Conservation (phyloP, 163 green algal genomes). For the Scenedesmus sp. region DNA sequence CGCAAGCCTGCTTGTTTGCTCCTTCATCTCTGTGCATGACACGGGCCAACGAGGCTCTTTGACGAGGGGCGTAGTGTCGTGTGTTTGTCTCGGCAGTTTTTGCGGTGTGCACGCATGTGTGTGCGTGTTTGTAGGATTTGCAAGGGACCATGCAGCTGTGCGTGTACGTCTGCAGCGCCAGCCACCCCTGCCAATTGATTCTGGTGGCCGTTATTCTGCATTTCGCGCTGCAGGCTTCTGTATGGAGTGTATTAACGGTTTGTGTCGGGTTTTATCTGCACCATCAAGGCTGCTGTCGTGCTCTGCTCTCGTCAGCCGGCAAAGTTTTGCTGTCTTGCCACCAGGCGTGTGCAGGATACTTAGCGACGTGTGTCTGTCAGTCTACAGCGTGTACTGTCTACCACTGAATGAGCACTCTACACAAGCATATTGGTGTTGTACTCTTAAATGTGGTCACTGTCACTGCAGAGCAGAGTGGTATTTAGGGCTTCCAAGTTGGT, state of each 20-base stretch:
- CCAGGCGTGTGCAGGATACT: too few species aligned
- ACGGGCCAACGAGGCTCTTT: neutral
- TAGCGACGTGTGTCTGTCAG: too few species aligned
- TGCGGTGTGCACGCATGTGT: too few species aligned
- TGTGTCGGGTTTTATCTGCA: too few species aligned
- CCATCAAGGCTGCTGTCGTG: too few species aligned
- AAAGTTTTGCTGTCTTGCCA: too few species aligned
- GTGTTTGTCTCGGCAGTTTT: neutral
- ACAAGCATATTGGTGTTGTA: neutral
- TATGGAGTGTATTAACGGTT: too few species aligned
- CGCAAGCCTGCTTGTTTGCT: neutral
- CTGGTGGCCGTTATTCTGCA: neutral
- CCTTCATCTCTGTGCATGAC: neutral
- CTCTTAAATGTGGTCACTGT: neutral
- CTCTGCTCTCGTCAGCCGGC: too few species aligned
- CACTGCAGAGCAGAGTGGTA: neutral
- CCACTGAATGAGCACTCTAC: too few species aligned
- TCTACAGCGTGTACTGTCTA: too few species aligned
- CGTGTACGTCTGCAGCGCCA: neutral
- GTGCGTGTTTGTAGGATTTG: neutral
- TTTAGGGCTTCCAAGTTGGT: neutral
- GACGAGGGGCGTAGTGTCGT: neutral
- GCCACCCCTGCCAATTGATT: neutral
- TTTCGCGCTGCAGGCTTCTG: too few species aligned
- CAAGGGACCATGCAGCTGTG: neutral